Conservation (phyloP, 2,329 filamentous ascomycete species). For the Aspergillus ruber region DNA sequence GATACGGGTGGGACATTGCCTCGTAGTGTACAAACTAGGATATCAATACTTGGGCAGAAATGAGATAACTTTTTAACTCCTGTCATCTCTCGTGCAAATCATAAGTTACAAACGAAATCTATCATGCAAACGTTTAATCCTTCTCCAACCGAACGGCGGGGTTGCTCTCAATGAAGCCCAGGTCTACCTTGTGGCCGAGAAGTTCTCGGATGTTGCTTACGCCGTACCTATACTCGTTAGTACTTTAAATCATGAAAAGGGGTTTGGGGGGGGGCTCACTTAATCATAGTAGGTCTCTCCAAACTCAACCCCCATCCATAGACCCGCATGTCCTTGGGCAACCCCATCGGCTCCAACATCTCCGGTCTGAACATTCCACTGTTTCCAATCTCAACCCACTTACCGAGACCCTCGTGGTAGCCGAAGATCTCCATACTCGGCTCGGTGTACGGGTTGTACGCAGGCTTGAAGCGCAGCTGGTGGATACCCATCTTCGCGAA, state of each 20-base stretch:
- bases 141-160: conserved; percentile 86
- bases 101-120: conserved; percentile 13
- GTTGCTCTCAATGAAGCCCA: conserved; percentile 87
- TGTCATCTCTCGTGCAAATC: conserved; percentile 1
- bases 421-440: conserved; percentile 98
- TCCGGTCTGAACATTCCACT: conserved; percentile 98
- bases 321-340: conserved; percentile 84
- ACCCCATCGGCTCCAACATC: conserved; percentile 91
- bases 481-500: conserved; percentile 92
- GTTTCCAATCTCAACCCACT: conserved; percentile 96
- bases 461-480: conserved; percentile 88
- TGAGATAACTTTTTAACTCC: background rate
- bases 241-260: no score
- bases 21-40: background rate
- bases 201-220: conserved; percentile 88
- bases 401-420: conserved; percentile 80
- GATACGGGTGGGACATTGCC: conserved; percentile 61
- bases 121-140: conserved; percentile 47
- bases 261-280: no score
- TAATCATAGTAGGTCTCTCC: conserved; percentile 97
- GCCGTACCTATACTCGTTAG: conserved; percentile 46
- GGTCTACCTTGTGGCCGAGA: conserved; percentile 89
- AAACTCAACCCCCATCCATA: conserved; percentile 91
- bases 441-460: conserved; percentile 93
- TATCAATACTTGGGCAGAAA: no score